A percentile compares a stretch with the other conserved stretches of the same genome.
Conservation (phyloP, 2,329 filamentous ascomycete species). For the Coniella vitis region DNA sequence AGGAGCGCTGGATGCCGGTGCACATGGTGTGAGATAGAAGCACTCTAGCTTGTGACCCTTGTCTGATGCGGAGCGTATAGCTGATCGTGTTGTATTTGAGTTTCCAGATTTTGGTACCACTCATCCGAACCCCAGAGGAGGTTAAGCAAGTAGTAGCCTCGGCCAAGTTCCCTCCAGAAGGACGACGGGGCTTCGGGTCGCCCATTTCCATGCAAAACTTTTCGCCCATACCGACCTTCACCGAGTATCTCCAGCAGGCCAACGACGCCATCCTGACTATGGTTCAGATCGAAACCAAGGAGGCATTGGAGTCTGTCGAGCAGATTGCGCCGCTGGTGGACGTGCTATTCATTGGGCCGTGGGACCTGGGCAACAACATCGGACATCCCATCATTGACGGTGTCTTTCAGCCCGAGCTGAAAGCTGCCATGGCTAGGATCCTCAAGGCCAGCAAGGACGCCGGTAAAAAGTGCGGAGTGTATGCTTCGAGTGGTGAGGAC, state of each 20-base stretch:
- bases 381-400: conserved; percentile 51
- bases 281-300: conserved; percentile 61
- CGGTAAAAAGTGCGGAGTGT: conserved; percentile 61
- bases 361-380: conserved; percentile 59
- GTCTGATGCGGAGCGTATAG: neutral
- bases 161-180: conserved; percentile 50
- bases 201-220: conserved; percentile 48
- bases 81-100: neutral
- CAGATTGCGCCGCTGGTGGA: conserved; percentile 59
- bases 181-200: conserved; percentile 48
- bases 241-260: conserved; percentile 50
- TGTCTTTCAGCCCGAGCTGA: conserved; percentile 51
- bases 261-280: conserved; percentile 54
- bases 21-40: conserved; percentile 42
- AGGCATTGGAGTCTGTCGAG: conserved; percentile 53
- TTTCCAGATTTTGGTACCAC: conserved; percentile 41
- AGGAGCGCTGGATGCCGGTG: conserved; percentile 52
- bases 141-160: conserved; percentile 42
- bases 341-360: conserved; percentile 59
- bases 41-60: neutral
- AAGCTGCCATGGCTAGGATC: conserved; percentile 51
- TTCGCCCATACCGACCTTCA: conserved; percentile 38
- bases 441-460: conserved; percentile 50
- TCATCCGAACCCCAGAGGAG: conserved; percentile 48
- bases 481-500: conserved; percentile 49